Evolutionary conservation across 2,329 filamentous ascomycete species (phyloP).

Genomic region (Ilyonectria robusta): DNA sequence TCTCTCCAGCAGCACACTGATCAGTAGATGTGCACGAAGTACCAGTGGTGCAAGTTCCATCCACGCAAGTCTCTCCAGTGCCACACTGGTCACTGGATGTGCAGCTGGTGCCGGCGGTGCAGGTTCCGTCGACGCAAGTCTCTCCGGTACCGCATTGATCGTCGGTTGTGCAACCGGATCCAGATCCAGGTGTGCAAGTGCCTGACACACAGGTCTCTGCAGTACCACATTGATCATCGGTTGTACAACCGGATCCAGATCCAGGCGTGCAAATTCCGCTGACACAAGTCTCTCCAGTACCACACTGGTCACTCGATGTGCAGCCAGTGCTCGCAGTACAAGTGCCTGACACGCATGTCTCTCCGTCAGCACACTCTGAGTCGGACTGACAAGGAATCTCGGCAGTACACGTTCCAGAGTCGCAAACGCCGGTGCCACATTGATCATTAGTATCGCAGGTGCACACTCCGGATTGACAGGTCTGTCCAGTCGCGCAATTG

Average conservation of each 20-base stretch:
- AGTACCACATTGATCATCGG: neutral
- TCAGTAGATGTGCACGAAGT: neutral
- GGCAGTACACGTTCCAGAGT: neutral
- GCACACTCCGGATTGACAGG: neutral
- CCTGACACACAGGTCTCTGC: neutral
- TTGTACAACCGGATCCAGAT: neutral
- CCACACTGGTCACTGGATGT: constrained; percentile 1
- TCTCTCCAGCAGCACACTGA: constrained; percentile 7
- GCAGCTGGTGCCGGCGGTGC: neutral
- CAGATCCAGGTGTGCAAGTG: neutral
- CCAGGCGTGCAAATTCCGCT: no score
- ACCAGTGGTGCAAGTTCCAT: neutral
- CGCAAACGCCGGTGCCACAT: neutral
- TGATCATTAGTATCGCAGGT: no score
- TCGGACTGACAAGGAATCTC: neutral
- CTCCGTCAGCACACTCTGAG: constrained; percentile 3
- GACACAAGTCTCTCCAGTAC: neutral
- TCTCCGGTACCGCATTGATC: no score
- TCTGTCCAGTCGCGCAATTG: neutral
- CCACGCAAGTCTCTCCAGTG: neutral
- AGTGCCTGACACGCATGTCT: constrained; percentile 9
- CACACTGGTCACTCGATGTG: neutral
- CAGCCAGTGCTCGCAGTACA: constrained; percentile 5
- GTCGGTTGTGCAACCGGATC: no score
- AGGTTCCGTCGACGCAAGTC: no score